phyloP scores from a whole-genome alignment of 176 grass and related monocot species.

The Rhynchospora tenuis region DNA sequence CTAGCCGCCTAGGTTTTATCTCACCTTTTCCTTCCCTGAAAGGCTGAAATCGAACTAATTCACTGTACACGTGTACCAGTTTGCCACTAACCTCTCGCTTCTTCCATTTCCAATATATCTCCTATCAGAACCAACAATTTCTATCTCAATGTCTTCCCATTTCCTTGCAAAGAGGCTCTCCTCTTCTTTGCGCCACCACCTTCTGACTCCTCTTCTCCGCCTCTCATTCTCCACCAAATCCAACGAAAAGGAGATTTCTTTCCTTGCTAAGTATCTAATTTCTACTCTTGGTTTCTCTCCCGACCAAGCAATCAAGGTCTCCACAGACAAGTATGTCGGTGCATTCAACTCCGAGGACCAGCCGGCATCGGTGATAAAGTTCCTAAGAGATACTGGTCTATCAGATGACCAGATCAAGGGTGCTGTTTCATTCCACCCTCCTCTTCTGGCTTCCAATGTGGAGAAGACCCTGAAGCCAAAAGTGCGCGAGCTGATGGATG shows the following conservation, averaged over 20 bases:
- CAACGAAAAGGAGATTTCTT: not conserved
- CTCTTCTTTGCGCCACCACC: not conserved
- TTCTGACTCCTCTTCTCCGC: not conserved
- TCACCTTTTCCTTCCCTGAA: too few species aligned
- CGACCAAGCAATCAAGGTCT: not conserved
- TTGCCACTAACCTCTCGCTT: too few species aligned
- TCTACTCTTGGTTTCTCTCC: not conserved
- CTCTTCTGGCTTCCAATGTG: constrained; percentile 6
- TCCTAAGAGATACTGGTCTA: constrained; percentile 9
- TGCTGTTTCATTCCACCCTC: not conserved
- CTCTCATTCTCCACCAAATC: not conserved
- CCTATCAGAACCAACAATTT: not conserved
- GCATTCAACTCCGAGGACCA: not conserved
- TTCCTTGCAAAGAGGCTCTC: not conserved
- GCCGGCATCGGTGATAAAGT: not conserved
- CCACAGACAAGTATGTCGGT: not conserved
- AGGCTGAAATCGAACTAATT: too few species aligned
- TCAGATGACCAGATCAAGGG: not conserved
- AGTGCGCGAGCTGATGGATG: not conserved
- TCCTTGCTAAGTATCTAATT: constrained; percentile 10
- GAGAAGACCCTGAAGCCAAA: constrained; percentile 14
- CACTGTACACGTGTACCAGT: not conserved
- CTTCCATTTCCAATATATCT: too few species aligned
- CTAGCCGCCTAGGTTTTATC: too few species aligned
- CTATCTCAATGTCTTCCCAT: not conserved